These are phyloP conservation scores for Diaporthe longicolla DNA, from an alignment of 2,329 filamentous ascomycete genomes.

Conservation along the genomic window DNA sequence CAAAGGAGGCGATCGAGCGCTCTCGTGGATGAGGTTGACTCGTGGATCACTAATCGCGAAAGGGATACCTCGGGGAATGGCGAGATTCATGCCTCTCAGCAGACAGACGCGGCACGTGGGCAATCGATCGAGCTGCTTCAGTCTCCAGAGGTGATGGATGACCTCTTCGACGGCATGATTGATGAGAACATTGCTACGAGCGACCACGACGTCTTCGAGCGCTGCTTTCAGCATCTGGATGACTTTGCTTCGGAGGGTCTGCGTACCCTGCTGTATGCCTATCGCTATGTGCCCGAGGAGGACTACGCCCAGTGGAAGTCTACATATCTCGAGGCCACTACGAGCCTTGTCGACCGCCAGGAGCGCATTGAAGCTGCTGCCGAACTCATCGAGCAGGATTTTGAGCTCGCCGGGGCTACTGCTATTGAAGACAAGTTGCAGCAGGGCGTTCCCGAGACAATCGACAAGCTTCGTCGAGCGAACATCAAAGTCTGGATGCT, in stretches of 20 bases:
- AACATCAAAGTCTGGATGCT: constrained; percentile 98
- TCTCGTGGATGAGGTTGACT: constrained; percentile 53
- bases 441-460: constrained; percentile 89
- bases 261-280: constrained; percentile 86
- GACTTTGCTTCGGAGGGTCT: constrained; percentile 90
- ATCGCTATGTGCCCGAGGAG: constrained; percentile 81
- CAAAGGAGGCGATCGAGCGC: constrained; percentile 44
- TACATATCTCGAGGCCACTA: constrained; percentile 83
- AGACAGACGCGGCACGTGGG: constrained; percentile 55
- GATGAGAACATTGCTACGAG: constrained; percentile 66
- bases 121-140: constrained; percentile 50
- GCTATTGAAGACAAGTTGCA: constrained; percentile 96
- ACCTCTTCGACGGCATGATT: constrained; percentile 66
- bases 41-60: constrained; percentile 54
- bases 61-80: constrained; percentile 48
- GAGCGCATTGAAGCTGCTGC: constrained; percentile 84
- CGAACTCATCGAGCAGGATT: constrained; percentile 83
- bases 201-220: constrained; percentile 80
- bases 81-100: constrained; percentile 45
- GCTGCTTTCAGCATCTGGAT: constrained; percentile 91
- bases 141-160: constrained; percentile 50
- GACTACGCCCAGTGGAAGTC: constrained; percentile 85
- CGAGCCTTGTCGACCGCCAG: constrained; percentile 85
- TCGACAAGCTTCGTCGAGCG: constrained; percentile 88
- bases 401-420: constrained; percentile 88